phyloP scores from a whole-genome alignment of 176 grass and related monocot genomes.

The maize (Zea mays) region Zm-B73-REFERENCE-NAM-5.0 NC_050102.1:44748501-44749000 shows the following conservation, averaged over 20 bases:
- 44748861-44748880: conserved; percentile 91
- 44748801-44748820: conserved; percentile 21
- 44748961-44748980: conserved; percentile 72
- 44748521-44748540: background rate
- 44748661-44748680: background rate
- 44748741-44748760: conserved; percentile 94
- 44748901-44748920: conserved; percentile 79
- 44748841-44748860: conserved; percentile 52
- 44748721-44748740: conserved; percentile 87
- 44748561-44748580: background rate
- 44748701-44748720: conserved; percentile 58
- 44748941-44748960: conserved; percentile 63
- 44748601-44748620: conserved; percentile 3
- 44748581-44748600: conserved; percentile 3
- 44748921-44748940: conserved; percentile 78
- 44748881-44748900: conserved; percentile 81
- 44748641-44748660: conserved; percentile 6
- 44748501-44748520: background rate
- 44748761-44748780: conserved; percentile 41
- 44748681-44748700: background rate
- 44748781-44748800: conserved; percentile 22
- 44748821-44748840: conserved; percentile 74
- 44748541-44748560: conserved; percentile 14
- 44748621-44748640: background rate
- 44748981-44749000: conserved; percentile 77